Conservation (phyloP, 164 flowering plant genomes). For the Chimonanthus salicifolius region DNA sequence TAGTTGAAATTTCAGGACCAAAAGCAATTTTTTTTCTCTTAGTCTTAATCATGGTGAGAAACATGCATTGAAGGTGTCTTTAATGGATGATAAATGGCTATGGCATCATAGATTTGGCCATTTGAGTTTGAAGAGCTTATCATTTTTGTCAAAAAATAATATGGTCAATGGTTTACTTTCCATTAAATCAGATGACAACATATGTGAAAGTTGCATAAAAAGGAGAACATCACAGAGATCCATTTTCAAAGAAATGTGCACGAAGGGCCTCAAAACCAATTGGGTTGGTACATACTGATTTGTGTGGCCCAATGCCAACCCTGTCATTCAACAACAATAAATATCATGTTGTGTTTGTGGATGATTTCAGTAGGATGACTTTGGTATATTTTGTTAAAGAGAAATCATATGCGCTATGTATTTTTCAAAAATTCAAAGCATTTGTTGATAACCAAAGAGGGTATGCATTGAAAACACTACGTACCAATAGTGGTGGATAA, state of each 20-base stretch:
- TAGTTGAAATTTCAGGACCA: background rate
- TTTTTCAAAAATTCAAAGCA: background rate
- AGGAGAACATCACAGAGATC: background rate
- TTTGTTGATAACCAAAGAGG: background rate
- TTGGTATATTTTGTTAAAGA: background rate
- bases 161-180: background rate
- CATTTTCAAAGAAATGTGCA: background rate
- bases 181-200: background rate
- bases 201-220: conserved; percentile 2
- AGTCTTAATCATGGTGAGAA: background rate
- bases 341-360: background rate
- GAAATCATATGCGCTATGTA: background rate
- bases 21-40: background rate
- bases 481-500: background rate
- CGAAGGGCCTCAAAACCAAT: conserved; percentile 1
- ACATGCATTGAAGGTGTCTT: background rate
- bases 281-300: background rate
- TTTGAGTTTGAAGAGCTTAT: background rate
- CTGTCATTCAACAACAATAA: background rate
- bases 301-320: conserved; percentile 3
- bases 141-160: background rate
- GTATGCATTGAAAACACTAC: background rate
- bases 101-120: background rate
- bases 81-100: background rate
- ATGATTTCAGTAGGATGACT: background rate